A percentile compares a stretch with the other conserved stretches of the same genome.
Evolutionary conservation across 2,329 filamentous ascomycete genomes (phyloP).

Genomic region (Fusarium falciforme): DNA sequence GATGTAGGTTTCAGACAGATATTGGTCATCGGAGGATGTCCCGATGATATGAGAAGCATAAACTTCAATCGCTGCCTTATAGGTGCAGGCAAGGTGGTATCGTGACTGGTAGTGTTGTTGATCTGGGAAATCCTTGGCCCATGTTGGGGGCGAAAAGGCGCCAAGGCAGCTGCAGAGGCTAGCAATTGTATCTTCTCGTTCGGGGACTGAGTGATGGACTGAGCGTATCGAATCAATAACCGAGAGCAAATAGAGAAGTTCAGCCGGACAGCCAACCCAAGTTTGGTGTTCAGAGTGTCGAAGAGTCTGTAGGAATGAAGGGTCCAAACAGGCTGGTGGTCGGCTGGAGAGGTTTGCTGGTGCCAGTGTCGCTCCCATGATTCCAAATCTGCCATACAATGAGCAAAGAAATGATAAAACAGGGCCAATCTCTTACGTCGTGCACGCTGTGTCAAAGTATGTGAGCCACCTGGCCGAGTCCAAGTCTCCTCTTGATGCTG

Average conservation of each 20-base stretch:
- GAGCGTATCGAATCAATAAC: slow-evolving; percentile 3
- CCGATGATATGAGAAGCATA: slow-evolving; percentile 11
- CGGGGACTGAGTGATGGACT: neutral
- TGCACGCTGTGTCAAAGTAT: slow-evolving; percentile 26
- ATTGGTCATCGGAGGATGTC: neutral
- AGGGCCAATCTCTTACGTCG: neutral
- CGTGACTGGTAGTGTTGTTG: slow-evolving; percentile 6
- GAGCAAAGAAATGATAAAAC: neutral
- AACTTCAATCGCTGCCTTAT: slow-evolving; percentile 17
- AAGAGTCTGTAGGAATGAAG: slow-evolving; percentile 1
- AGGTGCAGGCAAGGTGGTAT: slow-evolving; percentile 8
- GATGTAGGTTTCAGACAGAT: neutral
- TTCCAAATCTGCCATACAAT: slow-evolving; percentile 3
- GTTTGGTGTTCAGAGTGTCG: slow-evolving; percentile 24
- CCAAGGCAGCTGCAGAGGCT: neutral
- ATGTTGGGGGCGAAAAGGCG: slow-evolving; percentile 1
- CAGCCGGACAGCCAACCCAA: slow-evolving; percentile 20
- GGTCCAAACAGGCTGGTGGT: neutral
- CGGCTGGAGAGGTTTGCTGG: neutral
- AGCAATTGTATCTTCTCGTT: neutral
- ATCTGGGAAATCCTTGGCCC: slow-evolving; percentile 5
- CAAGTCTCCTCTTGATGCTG: neutral
- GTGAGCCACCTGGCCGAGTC: slow-evolving; percentile 1
- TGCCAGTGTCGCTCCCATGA: slow-evolving; percentile 15
- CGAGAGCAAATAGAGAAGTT: slow-evolving; percentile 7